Percentiles rank a stretch among this genome's conserved stretches.
Evolutionary conservation across 2,329 filamentous ascomycete species (phyloP).

Genomic region (Pseudocercospora macadamiae): DNA sequence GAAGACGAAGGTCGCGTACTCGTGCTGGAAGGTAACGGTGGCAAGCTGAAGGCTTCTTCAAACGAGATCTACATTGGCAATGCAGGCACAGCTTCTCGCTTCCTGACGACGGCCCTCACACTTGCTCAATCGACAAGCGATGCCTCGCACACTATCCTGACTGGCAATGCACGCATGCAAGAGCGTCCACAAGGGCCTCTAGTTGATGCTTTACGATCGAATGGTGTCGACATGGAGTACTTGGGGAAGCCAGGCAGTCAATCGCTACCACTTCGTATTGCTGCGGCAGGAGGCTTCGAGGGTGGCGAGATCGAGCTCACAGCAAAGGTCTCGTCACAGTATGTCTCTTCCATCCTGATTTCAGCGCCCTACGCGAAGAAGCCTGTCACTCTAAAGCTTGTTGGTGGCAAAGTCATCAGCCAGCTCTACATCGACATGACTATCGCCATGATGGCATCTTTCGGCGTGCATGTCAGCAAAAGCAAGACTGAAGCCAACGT

Average conservation of each 20-base stretch:
- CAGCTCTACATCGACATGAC: constrained; percentile 99
- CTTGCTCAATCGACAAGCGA: constrained; percentile 69
- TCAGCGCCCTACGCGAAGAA: constrained; percentile 95
- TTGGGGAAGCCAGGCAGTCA: constrained; percentile 79
- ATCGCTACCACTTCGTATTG: constrained; percentile 81
- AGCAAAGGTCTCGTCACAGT: constrained; percentile 97
- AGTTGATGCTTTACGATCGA: constrained; percentile 83
- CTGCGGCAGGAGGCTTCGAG: constrained; percentile 78
- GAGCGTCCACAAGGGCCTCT: constrained; percentile 89
- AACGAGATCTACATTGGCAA: constrained; percentile 90
- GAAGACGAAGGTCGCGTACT: constrained; percentile 92
- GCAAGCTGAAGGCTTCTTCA: constrained; percentile 73
- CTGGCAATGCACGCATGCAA: constrained; percentile 96
- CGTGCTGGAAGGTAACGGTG: constrained; percentile 88
- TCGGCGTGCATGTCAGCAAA: constrained; percentile 78
- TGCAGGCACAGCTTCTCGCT: constrained; percentile 92
- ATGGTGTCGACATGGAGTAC: constrained; percentile 86
- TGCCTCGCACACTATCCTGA: constrained; percentile 74
- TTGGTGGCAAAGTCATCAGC: constrained; percentile 97
- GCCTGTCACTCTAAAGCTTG: constrained; percentile 83
- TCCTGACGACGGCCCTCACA: constrained; percentile 87
- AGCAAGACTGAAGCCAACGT: constrained; percentile 82
- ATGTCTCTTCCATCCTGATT: constrained; percentile 96
- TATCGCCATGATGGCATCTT: constrained; percentile 92
- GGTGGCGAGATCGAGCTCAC: constrained; percentile 89